Percentiles rank a stretch among this genome's conserved stretches.
Conservation (phyloP, 805 yeast genomes). For the Candida schatavii region DNA sequence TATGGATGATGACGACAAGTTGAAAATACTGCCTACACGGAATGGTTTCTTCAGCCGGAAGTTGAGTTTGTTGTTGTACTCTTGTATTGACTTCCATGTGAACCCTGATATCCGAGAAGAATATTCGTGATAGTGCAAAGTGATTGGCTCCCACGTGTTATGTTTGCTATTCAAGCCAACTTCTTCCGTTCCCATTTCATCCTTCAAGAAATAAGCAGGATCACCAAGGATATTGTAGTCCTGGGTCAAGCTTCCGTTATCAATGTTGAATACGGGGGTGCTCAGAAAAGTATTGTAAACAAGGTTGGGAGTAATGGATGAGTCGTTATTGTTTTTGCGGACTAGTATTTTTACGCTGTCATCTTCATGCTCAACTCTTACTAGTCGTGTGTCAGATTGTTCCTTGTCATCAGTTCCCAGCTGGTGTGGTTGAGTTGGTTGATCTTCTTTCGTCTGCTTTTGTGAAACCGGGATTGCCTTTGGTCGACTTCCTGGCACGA, state of each 20-base stretch:
- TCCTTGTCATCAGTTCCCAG: neutral
- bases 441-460: neutral
- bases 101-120: slow-evolving; percentile 20
- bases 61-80: slow-evolving; percentile 12
- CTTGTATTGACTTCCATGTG: slow-evolving; percentile 14
- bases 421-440: no score
- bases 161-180: neutral
- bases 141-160: slow-evolving; percentile 16
- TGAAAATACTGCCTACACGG: slow-evolving; percentile 23
- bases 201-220: slow-evolving; percentile 14
- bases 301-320: neutral
- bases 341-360: neutral
- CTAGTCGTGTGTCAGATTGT: neutral
- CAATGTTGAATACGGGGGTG: slow-evolving; percentile 5
- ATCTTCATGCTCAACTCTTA: neutral
- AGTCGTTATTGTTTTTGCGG: neutral
- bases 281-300: neutral
- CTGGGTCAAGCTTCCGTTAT: neutral
- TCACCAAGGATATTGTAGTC: slow-evolving; percentile 10
- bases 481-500: no score
- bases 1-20: slow-evolving; percentile 14
- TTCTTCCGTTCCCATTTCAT: slow-evolving; percentile 11
- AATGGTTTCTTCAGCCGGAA: slow-evolving; percentile 16
- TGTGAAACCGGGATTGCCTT: neutral
- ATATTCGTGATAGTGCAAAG: slow-evolving; percentile 19